Base-by-base conservation (phyloP, 306 rosid species). In the Castanospermum australe region DNA sequence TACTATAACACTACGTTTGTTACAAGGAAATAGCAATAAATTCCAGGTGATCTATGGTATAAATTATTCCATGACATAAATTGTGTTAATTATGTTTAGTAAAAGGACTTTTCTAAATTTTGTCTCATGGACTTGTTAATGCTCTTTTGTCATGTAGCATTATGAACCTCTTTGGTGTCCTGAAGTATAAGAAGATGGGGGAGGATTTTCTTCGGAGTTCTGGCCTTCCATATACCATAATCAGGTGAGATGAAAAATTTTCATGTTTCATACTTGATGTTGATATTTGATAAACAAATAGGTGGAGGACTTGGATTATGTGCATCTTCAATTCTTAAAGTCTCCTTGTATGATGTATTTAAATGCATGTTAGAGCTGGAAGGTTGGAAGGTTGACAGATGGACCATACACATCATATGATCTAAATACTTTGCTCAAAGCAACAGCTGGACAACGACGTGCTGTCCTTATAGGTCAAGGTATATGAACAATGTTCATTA, bases 351-450 rank as follows among this genome's bases (percentile, higher is more conserved):
- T 64, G 71, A 18, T 28, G n/a, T 45, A 67, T 73, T 60, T 62
- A 45, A 73, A 76, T 89, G 77, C 35, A 50, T 78, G 59, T 45
- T 83, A 92, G 99, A 81, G 41, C 99, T 54, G 99, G 99, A 79
- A 91, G 97, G 82, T 88, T 54, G 99, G 99, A 79, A 91, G 97
- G 82, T 88, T 94, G 89, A 94, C 99, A 3, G 97, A 94, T 83
- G 99, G 99, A 61, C 99, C 99, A 44, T 94, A 94, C 88, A 94
- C 99, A 61, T 92, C 97, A 0, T 94, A 94, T 82, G 99, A 94
- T 92, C 91, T 94, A 55, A 94, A 94, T 77, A 94, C 97, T 65
- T 78, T 94, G 73, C 95, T 92, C 78, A 80, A 92, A 88, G 95
- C 97, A 72, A 94, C 99, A n/a, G 97, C 97, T 18, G 99, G 99